Evolutionary conservation across 352 stramenopile genomes (phyloP).

Genomic region (Phytopythium boreale): DNA sequence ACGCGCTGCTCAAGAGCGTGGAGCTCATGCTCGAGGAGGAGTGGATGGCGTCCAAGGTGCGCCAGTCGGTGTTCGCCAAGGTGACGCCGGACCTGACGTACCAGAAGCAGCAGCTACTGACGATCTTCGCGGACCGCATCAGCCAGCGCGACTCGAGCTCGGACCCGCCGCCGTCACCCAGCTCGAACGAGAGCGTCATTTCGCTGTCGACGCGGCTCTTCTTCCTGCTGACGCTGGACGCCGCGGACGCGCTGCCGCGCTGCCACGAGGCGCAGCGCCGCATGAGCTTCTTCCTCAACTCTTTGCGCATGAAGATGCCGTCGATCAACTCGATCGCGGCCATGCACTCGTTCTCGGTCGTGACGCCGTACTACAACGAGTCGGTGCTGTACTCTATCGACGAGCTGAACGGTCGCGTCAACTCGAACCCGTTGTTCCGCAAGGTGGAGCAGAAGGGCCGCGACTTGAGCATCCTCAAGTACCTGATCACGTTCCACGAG

Average conservation of each 20-base stretch:
- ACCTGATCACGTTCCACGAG: constrained; percentile 85
- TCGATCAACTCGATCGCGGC: constrained; percentile 75
- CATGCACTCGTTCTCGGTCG: constrained; percentile 88
- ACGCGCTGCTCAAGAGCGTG: constrained; percentile 76
- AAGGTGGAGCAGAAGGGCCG: constrained; percentile 84
- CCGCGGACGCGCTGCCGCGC: constrained; percentile 73
- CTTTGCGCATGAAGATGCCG: constrained; percentile 87
- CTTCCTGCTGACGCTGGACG: constrained; percentile 84
- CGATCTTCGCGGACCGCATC: constrained; percentile 71
- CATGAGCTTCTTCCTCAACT: constrained; percentile 91
- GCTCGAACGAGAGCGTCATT: constrained; percentile 77
- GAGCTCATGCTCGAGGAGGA: constrained; percentile 86
- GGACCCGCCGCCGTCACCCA: constrained; percentile 34
- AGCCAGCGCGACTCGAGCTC: constrained; percentile 53
- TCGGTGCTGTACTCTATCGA: constrained; percentile 83
- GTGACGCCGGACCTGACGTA: constrained; percentile 76
- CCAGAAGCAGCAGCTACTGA: constrained; percentile 74
- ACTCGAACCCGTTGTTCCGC: constrained; percentile 79
- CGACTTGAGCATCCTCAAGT: constrained; percentile 88
- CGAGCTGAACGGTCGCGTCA: constrained; percentile 79
- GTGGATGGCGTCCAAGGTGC: constrained; percentile 82
- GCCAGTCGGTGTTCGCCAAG: constrained; percentile 72
- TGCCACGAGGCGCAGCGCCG: constrained; percentile 82
- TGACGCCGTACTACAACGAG: constrained; percentile 90
- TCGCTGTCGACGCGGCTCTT: constrained; percentile 78